Conservation (phyloP, 768 basidiomycete species). For the Kwoniella europaea region DNA sequence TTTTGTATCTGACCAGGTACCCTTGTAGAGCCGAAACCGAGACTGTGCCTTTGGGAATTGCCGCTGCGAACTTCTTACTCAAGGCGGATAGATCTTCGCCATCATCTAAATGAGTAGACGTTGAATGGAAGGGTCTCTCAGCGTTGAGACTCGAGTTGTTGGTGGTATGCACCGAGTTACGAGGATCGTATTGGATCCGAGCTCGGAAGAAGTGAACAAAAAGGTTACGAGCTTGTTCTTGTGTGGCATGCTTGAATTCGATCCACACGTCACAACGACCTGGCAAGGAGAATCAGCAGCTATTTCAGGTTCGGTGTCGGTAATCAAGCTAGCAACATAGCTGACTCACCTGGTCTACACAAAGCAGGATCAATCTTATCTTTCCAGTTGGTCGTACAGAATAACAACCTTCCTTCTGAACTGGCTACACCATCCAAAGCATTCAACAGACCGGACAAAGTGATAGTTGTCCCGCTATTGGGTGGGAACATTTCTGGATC, state of each 20-base stretch:
- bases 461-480: constrained; percentile 31
- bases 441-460: constrained; percentile 20
- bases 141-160: no score
- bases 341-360: constrained; percentile 8
- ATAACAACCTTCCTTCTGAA: constrained; percentile 14
- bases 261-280: constrained; percentile 80
- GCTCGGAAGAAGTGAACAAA: constrained; percentile 36
- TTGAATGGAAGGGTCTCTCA: no score
- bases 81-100: constrained; percentile 57
- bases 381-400: constrained; percentile 16
- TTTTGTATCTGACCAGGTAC: constrained; percentile 73
- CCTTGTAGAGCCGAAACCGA: constrained; percentile 84
- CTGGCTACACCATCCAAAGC: constrained; percentile 23
- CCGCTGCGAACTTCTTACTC: constrained; percentile 65
- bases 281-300: background rate
- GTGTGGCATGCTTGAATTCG: constrained; percentile 79
- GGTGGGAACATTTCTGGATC: background rate
- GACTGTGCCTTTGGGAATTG: constrained; percentile 70
- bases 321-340: background rate
- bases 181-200: background rate
- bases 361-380: constrained; percentile 9
- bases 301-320: background rate
- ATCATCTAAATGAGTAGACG: no score
- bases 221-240: constrained; percentile 61
- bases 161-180: no score